Conservation (phyloP, 306 rosid genomes). For the Bauhinia variegata region DNA sequence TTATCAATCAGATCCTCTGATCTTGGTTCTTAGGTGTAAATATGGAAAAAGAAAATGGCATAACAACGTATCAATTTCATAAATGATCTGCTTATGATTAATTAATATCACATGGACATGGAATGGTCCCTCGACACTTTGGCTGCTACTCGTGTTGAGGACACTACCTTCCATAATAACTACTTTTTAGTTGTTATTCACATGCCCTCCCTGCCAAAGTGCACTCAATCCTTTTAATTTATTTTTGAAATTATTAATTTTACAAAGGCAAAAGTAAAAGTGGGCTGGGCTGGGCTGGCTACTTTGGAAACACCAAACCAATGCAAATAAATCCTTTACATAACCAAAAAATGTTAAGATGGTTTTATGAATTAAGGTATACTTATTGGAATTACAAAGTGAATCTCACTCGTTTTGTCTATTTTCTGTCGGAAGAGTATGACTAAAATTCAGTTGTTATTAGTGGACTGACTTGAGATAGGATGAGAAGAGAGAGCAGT, state of each 20-base stretch:
- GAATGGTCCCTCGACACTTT: constrained; percentile 35
- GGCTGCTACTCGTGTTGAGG: constrained; percentile 35
- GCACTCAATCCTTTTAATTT: constrained; percentile 21
- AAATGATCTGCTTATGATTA: constrained; percentile 50
- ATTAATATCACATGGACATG: too few relatives aligned
- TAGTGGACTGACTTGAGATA: background rate
- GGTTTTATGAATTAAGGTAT: too few relatives aligned
- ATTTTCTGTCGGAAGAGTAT: too few relatives aligned
- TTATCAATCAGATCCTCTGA: constrained; percentile 29
- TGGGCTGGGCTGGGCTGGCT: too few relatives aligned
- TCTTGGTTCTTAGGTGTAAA: background rate
- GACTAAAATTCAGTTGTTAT: background rate
- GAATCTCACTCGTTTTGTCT: too few relatives aligned
- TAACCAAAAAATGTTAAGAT: too few relatives aligned
- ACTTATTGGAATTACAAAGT: too few relatives aligned
- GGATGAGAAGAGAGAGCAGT: constrained; percentile 29
- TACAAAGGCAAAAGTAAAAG: constrained; percentile 42
- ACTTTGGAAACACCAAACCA: too few relatives aligned
- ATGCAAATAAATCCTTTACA: too few relatives aligned
- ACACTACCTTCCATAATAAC: constrained; percentile 29
- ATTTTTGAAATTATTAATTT: constrained; percentile 13
- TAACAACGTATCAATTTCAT: constrained; percentile 10
- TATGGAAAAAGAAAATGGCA: constrained; percentile 28
- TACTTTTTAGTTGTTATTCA: constrained; percentile 46
- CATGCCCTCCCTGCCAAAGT: constrained; percentile 51